phyloP scores from a whole-genome alignment of 805 yeast species.

The Helenozyma baotianmanensis region DNA sequence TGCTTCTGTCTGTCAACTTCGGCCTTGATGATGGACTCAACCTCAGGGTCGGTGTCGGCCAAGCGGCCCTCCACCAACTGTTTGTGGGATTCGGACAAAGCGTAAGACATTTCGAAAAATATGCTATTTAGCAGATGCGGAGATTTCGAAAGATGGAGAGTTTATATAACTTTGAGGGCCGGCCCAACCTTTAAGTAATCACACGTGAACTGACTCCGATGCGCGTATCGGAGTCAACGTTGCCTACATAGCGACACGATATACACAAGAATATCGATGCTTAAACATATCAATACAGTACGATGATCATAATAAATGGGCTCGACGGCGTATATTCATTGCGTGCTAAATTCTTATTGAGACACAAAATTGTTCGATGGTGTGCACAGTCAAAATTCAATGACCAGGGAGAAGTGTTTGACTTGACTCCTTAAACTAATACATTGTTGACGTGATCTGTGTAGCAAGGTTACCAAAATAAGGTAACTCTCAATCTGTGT shows the following conservation, averaged over 20 bases:
- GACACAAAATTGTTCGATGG: too few species aligned
- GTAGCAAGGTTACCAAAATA: too few species aligned
- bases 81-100: conserved; percentile 45
- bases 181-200: not conserved
- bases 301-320: too few species aligned
- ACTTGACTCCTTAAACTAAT: too few species aligned
- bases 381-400: too few species aligned
- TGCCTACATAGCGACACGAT: not conserved
- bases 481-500: conserved; percentile 70
- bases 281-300: too few species aligned
- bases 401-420: too few species aligned
- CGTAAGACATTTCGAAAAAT: conserved; percentile 40
- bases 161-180: not conserved
- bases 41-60: conserved; percentile 72
- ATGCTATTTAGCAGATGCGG: not conserved
- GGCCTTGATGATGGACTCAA: conserved; percentile 64
- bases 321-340: too few species aligned
- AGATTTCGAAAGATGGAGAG: not conserved
- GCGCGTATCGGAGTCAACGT: conserved; percentile 4
- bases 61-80: conserved; percentile 59
- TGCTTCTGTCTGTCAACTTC: conserved; percentile 91
- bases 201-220: conserved; percentile 10
- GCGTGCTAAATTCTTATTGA: too few species aligned
- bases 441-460: too few species aligned
- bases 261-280: too few species aligned